Base-by-base conservation (phyloP, 371 early-diverging fungal species). In the Zychaea mexicana region DNA sequence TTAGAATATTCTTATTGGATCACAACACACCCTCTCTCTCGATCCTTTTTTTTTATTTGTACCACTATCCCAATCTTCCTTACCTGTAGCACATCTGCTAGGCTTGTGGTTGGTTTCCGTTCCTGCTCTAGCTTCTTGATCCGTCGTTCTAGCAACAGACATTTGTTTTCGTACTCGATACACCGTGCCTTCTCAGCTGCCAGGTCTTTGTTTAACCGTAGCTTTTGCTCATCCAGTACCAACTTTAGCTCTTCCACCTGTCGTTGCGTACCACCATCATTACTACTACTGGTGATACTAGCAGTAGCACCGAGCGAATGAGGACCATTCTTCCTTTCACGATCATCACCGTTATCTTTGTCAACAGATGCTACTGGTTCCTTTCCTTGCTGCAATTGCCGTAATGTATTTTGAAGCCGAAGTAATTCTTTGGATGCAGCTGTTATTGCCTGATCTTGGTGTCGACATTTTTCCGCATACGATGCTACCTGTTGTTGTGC, bases 401-500 rank as follows among this genome's bases (percentile, higher is more conserved):
- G 54, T 8, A 70, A 63, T 31, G 39, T 64, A 19, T 61, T 46
- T 33, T 61, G 60, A n/a, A 71, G 53, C 49, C 61, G 61, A 19
- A 24, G 24, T 4, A 67, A 62, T 32, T 72, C 66, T 22, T 64
- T 63, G 7, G 63, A 68, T 1, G 73, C 73, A 15, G 67, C 46
- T 26, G 58, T 7, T 15, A 72, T 62, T 21, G 73, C 73, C 47
- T 57, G 66, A 32, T 68, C 67, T 59, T 72, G 73, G 6, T 64
- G 69, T 9, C 73, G 66, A 36, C 58, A 61, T 64, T 72, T 72
- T 55, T 72, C 69, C 10, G 63, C 62, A 68, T 72, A 68, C 5
- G 67, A 24, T 7, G 57, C 33, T 13, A 66, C 46, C 45, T 72
- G 66, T 21, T 49, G 31, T 36, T 72, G 61, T 42, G 67, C 53